phyloP scores from a whole-genome alignment of 371 early-diverging fungal species.

The Thermomucor indicae-seudaticae region DNA sequence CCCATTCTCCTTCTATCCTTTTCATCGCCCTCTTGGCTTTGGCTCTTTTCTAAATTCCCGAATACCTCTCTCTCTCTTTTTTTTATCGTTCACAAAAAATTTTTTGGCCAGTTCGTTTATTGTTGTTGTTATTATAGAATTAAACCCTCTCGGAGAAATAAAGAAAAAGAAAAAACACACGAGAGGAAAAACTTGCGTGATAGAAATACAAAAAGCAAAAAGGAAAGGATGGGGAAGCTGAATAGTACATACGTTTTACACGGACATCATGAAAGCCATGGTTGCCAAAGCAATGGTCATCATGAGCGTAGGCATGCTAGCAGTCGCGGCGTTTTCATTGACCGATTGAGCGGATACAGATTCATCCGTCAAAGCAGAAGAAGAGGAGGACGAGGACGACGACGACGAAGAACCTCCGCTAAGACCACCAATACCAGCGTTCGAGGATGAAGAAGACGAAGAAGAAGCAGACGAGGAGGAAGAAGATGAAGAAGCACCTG shows the following conservation, averaged over 20 bases:
- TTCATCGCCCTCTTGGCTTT: too few relatives aligned
- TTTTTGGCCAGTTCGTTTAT: too few relatives aligned
- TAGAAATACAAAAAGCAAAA: neutral
- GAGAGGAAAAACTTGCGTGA: neutral
- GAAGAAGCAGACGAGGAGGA: slow-evolving; percentile 5
- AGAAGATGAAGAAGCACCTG: slow-evolving; percentile 5
- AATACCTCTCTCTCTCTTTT: too few relatives aligned
- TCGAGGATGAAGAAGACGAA: neutral
- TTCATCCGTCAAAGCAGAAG: neutral
- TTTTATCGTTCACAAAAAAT: too few relatives aligned
- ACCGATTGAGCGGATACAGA: slow-evolving; percentile 12
- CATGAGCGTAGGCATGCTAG: neutral
- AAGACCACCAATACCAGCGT: neutral
- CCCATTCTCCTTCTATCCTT: too few relatives aligned
- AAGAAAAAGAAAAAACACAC: neutral
- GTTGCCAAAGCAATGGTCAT: neutral
- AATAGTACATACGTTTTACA: too few relatives aligned
- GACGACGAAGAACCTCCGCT: neutral
- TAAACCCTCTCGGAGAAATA: neutral
- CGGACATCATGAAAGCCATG: neutral
- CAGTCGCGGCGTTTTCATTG: neutral
- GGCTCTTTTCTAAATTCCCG: too few relatives aligned
- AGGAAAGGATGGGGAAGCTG: neutral
- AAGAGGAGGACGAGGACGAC: neutral
- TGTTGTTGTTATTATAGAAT: too few relatives aligned